Evolutionary conservation across 179 eudicot genomes (phyloP).

Genomic region (Silene coronaria): DNA sequence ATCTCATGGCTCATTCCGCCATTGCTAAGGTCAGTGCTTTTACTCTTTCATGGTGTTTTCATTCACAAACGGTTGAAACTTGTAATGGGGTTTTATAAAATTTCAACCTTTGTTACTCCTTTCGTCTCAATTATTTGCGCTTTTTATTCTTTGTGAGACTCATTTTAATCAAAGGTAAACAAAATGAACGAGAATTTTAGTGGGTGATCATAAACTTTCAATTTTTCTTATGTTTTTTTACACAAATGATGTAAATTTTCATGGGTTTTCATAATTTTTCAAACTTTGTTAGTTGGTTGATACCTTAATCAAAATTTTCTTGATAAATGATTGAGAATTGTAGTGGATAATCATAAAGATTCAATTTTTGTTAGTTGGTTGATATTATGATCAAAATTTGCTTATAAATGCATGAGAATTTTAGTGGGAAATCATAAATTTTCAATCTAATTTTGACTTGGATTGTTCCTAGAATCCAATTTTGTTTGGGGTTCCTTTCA

Average conservation of each 20-base stretch:
- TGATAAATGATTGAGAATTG: too few species aligned
- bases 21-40: conserved; percentile 28
- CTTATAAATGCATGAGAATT: conserved; percentile 1
- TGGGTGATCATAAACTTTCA: neutral
- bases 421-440: neutral
- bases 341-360: conserved; percentile 7
- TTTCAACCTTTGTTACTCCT: neutral
- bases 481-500: conserved; percentile 11
- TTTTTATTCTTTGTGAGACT: too few species aligned
- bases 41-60: neutral
- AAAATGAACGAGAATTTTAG: neutral
- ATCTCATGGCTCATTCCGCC: conserved; percentile 36
- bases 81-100: neutral
- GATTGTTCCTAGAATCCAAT: neutral
- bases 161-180: too few species aligned
- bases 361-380: conserved; percentile 1
- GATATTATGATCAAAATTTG: neutral
- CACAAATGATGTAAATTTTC: neutral
- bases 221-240: neutral
- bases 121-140: too few species aligned
- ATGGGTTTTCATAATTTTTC: neutral
- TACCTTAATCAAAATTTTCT: too few species aligned
- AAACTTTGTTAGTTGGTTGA: too few species aligned
- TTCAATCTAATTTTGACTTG: neutral
- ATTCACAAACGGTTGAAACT: neutral